Base-by-base conservation (phyloP, 2,329 filamentous ascomycete species). In the Pseudocercospora cruenta region DNA sequence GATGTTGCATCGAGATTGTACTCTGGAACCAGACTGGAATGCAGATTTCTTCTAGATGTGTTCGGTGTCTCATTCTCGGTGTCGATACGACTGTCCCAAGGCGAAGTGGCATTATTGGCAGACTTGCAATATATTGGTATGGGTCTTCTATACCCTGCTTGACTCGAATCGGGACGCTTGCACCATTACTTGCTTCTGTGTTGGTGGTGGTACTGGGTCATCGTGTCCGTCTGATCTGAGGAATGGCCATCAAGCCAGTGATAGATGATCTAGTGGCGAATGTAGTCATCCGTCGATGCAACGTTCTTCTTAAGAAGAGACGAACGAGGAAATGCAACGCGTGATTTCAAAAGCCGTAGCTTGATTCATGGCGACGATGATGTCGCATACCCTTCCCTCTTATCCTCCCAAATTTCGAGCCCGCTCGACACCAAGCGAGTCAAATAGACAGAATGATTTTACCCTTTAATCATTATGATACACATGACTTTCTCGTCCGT, bases 401-500 rank as follows among this genome's bases (percentile, higher is more conserved):
- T 26, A n/a, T 55, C 51, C 51, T 55, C 55, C 31, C 55, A 57
- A 26, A 28, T n/a, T 57, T 19, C 24, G 24, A 33, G 24, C 24
- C 21, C 26, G 55, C 55, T 58, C 31, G n/a, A 58, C 31, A 36
- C 19, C 33, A 19, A 39, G 55, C 55, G 8, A 58, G 28, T 24
- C n/a, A 28, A 43, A 43, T 58, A 43, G 55, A 39, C 31, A 43
- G 22, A 43, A 55, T 33, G 55, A 36, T 24, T 58, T 36, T 10
- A 58, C 5, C n/a, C 31, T 39, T 10, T 19, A 58, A 59, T 66
- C 63, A 64, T 67, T 63, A 67, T 67, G 61, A 36, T 67, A 67
- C 63, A 68, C 65, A 55, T 62, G 65, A 67, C 58, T 64, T 49
- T 49, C 26, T 55, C 55, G 58, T 58, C 55, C 63, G 21, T 28